Evolutionary conservation across 2,329 filamentous ascomycete species (phyloP).

Genomic region (Cladobotryum protrusum): DNA sequence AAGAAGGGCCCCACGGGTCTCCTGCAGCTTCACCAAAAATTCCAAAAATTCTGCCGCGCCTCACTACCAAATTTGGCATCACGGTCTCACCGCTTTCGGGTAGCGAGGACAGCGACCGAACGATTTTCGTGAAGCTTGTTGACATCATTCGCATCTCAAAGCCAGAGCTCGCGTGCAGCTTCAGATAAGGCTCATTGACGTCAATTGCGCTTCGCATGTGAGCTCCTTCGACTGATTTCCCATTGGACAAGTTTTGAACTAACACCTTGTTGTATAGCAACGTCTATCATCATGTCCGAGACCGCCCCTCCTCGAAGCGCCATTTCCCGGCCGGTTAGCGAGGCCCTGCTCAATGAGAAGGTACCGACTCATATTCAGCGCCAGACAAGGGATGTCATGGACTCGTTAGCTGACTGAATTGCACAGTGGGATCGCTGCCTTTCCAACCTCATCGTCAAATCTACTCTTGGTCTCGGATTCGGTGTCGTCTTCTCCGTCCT

Average conservation of each 20-base stretch:
- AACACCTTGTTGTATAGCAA: neutral
- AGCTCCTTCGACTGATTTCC: neutral
- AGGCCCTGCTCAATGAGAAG: slow-evolving; percentile 98
- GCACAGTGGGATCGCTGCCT: slow-evolving; percentile 96
- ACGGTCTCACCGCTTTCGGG: slow-evolving; percentile 39
- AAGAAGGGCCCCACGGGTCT: slow-evolving; percentile 1
- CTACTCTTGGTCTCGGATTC: slow-evolving; percentile 90
- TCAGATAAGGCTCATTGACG: slow-evolving; percentile 10
- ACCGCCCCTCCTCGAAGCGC: slow-evolving; percentile 49
- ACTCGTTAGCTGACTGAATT: slow-evolving; percentile 16
- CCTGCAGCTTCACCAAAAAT: slow-evolving; percentile 30
- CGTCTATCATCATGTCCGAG: slow-evolving; percentile 45
- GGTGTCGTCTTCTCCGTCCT: slow-evolving; percentile 98
- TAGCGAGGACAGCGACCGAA: slow-evolving; percentile 29
- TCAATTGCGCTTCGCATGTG: slow-evolving; percentile 16
- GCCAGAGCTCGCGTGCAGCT: slow-evolving; percentile 26
- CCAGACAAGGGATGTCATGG: slow-evolving; percentile 11
- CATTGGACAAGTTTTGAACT: neutral
- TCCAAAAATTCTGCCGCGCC: slow-evolving; percentile 40
- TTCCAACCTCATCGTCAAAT: slow-evolving; percentile 95
- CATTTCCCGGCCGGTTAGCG: slow-evolving; percentile 82
- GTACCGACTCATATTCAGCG: slow-evolving; percentile 42
- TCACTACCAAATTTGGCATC: slow-evolving; percentile 18
- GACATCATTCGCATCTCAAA: slow-evolving; percentile 25
- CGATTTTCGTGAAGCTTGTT: slow-evolving; percentile 30